These are phyloP conservation scores for Colletotrichum sansevieriae DNA, from an alignment of 2,329 filamentous ascomycete species.

Conservation along the genomic window DNA sequence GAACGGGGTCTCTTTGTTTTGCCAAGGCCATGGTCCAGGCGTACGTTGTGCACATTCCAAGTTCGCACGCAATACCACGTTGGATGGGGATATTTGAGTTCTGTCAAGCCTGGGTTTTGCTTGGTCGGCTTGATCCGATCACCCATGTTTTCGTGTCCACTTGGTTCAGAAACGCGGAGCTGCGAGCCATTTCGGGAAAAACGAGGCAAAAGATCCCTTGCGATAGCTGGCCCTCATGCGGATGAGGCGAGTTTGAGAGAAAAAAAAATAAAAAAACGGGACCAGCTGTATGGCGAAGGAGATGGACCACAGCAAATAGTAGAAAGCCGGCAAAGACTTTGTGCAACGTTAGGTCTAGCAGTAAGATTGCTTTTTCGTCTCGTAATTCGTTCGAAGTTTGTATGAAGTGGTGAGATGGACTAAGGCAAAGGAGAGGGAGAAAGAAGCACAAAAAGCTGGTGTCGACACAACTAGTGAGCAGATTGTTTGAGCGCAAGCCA, in stretches of 20 bases:
- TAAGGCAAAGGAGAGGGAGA: not conserved
- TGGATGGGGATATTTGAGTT: conserved; percentile 13
- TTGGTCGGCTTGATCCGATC: not conserved
- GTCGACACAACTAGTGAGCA: conserved; percentile 28
- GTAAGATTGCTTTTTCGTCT: conserved; percentile 23
- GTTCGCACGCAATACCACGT: conserved; percentile 4
- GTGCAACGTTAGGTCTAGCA: conserved; percentile 1
- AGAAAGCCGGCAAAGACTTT: not conserved
- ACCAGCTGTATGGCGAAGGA: too few species aligned
- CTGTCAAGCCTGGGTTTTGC: conserved; percentile 3
- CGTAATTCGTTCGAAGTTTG: conserved; percentile 15
- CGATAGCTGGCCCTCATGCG: not conserved
- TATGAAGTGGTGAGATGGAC: not conserved
- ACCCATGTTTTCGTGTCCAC: not conserved
- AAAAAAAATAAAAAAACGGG: too few species aligned
- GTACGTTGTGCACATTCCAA: conserved; percentile 6
- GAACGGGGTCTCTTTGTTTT: not conserved
- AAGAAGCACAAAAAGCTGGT: conserved; percentile 5
- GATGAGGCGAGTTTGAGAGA: too few species aligned
- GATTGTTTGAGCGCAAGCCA: conserved; percentile 33
- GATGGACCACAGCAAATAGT: too few species aligned
- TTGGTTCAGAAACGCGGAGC: not conserved
- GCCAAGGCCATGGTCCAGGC: conserved; percentile 9
- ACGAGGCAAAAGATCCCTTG: not conserved
- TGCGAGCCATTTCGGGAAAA: conserved; percentile 3